A percentile compares a stretch with the other conserved stretches of the same genome.
phyloP scores from a whole-genome alignment of 192 early-diverging fungal species.

The Phlyctochytrium arcticum region DNA sequence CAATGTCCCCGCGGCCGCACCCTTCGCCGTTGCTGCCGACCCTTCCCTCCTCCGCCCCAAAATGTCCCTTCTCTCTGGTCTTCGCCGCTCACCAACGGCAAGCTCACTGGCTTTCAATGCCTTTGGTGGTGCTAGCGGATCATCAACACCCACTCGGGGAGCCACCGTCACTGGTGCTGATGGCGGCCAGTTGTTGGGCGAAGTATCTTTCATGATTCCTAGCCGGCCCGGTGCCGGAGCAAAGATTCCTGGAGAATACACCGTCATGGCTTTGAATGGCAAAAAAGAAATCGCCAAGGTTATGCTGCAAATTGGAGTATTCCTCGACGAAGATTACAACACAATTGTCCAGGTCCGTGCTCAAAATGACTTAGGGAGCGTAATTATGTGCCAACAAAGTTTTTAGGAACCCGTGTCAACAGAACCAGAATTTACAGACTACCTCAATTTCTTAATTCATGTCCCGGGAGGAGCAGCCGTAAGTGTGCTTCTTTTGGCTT shows the following conservation, averaged over 20 bases:
- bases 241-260: slow-evolving; percentile 15
- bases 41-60: slow-evolving; percentile 1
- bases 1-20: neutral
- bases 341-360: neutral
- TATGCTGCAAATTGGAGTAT: slow-evolving; percentile 24
- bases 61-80: neutral
- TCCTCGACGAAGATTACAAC: slow-evolving; percentile 38
- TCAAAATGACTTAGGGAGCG: neutral
- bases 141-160: neutral
- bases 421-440: slow-evolving; percentile 30
- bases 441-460: slow-evolving; percentile 34
- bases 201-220: slow-evolving; percentile 10
- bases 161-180: neutral
- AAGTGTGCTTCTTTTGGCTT: neutral
- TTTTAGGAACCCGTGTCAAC: slow-evolving; percentile 24
- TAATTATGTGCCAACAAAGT: too few relatives aligned
- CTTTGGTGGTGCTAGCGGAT: neutral
- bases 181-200: slow-evolving; percentile 14
- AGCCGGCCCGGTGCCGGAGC: neutral
- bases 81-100: slow-evolving; percentile 13
- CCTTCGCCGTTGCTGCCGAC: too few relatives aligned
- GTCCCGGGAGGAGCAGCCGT: slow-evolving; percentile 25
- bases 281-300: slow-evolving; percentile 40
- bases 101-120: slow-evolving; percentile 12
- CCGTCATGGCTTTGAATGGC: slow-evolving; percentile 8